Conservation (phyloP, 805 yeast species). For the Schwanniomyces pseudopolymorphus region DNA sequence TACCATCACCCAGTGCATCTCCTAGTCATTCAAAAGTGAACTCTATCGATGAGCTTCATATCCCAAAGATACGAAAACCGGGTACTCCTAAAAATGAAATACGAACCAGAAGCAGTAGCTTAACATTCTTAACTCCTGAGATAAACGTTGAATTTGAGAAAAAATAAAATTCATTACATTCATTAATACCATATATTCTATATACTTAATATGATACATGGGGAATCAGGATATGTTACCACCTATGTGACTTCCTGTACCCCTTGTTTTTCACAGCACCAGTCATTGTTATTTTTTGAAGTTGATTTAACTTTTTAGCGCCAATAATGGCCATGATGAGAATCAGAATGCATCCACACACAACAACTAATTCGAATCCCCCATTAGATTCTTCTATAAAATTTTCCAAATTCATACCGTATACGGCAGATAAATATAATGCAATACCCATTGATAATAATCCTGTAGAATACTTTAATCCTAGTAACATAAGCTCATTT, state of each 20-base stretch:
- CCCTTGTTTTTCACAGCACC: constrained; percentile 22
- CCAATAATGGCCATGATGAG: constrained; percentile 52
- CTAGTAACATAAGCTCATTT: constrained; percentile 86
- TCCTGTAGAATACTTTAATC: constrained; percentile 80
- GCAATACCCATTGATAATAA: constrained; percentile 80
- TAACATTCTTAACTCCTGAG: constrained; percentile 20
- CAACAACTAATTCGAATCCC: constrained; percentile 57
- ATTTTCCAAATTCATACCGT: constrained; percentile 95
- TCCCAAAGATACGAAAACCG: constrained; percentile 2
- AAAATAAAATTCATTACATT: constrained; percentile 2
- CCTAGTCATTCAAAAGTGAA: constrained; percentile 27
- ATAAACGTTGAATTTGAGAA: constrained; percentile 30
- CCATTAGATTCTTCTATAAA: constrained; percentile 78
- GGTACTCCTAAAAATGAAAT: constrained; percentile 9
- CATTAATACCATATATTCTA: background rate
- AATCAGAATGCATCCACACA: constrained; percentile 43
- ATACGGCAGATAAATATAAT: constrained; percentile 77
- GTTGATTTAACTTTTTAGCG: constrained; percentile 54
- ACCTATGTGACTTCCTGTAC: background rate
- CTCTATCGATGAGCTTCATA: constrained; percentile 4
- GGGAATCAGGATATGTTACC: background rate
- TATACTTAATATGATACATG: background rate
- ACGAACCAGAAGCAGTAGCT: constrained; percentile 19
- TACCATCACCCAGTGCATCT: constrained; percentile 38
- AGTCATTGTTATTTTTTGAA: constrained; percentile 75